Evolutionary conservation across 1,284 basidiomycete species (phyloP).

Genomic region (Ceratobasidium sp.): DNA sequence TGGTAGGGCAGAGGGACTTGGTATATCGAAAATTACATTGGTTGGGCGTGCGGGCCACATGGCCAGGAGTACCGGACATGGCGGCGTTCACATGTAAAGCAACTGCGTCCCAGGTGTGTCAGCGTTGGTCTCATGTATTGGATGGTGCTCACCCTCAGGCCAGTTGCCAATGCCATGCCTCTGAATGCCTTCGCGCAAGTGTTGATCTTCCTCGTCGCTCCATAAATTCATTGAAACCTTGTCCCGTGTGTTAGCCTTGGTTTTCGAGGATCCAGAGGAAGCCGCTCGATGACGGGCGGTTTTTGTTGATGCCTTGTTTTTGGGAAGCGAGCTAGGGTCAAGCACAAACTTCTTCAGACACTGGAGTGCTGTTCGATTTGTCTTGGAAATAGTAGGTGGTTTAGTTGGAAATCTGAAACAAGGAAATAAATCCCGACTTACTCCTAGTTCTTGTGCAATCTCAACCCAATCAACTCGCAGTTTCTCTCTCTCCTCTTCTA

Average conservation of each 20-base stretch:
- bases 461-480: constrained; percentile 38
- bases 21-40: constrained; percentile 42
- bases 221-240: constrained; percentile 12
- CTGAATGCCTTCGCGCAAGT: constrained; percentile 39
- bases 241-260: background rate
- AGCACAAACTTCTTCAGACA: constrained; percentile 33
- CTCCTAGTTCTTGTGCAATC: constrained; percentile 21
- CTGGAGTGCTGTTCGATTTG: constrained; percentile 32
- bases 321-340: constrained; percentile 4
- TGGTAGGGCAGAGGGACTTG: constrained; percentile 43
- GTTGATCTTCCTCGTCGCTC: constrained; percentile 43
- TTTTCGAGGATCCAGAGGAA: background rate
- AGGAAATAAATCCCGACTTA: background rate
- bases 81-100: constrained; percentile 35
- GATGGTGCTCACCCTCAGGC: constrained; percentile 30
- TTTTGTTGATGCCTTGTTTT: constrained; percentile 1
- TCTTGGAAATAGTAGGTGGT: background rate
- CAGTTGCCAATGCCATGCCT: constrained; percentile 42
- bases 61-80: constrained; percentile 15
- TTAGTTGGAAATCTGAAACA: background rate
- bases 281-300: background rate
- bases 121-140: background rate
- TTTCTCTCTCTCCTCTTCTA: constrained; percentile 20
- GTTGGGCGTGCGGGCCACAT: constrained; percentile 36
- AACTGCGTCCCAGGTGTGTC: constrained; percentile 21